These are phyloP conservation scores for Cylindrotheca fusiformis DNA, from an alignment of 108 stramenopile species.

Conservation along the genomic window DNA sequence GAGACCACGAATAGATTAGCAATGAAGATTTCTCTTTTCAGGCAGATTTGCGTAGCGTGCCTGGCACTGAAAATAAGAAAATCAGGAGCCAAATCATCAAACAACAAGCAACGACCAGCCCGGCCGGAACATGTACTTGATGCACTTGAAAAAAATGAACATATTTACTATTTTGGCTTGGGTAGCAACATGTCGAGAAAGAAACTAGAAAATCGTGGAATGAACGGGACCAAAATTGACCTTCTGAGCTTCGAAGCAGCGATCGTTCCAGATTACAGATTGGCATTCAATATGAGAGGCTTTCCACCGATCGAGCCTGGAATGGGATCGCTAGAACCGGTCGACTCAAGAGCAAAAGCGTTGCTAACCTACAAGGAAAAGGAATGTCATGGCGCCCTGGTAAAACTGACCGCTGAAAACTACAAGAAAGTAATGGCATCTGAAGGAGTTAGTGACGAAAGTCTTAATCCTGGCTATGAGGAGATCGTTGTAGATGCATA, in stretches of 20 bases:
- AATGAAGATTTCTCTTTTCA: too few relatives aligned
- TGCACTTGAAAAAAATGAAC: conserved; percentile 19
- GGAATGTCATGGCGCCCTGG: conserved; percentile 62
- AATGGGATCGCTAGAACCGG: conserved; percentile 51
- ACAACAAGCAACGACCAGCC: background rate
- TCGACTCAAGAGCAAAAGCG: conserved; percentile 13
- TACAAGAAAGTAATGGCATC: conserved; percentile 49
- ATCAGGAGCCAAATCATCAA: too few relatives aligned
- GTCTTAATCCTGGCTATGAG: conserved; percentile 37
- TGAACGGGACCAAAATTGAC: conserved; percentile 37
- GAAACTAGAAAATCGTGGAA: conserved; percentile 44
- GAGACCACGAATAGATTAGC: too few relatives aligned
- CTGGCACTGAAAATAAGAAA: too few relatives aligned
- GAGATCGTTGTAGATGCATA: conserved; percentile 35
- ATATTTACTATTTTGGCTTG: conserved; percentile 56
- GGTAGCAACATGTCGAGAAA: conserved; percentile 48
- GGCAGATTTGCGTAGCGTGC: too few relatives aligned
- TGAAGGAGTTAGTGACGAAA: conserved; percentile 39
- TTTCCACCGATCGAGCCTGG: conserved; percentile 58
- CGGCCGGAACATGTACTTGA: conserved; percentile 30
- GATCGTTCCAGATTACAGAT: conserved; percentile 34
- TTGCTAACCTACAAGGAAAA: conserved; percentile 27
- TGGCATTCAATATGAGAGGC: conserved; percentile 55
- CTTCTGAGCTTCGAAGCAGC: conserved; percentile 33
- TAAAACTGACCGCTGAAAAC: conserved; percentile 36